Evolutionary conservation across 1,139 yeast species (phyloP).

Genomic region (Yamadazyma triangularis): DNA sequence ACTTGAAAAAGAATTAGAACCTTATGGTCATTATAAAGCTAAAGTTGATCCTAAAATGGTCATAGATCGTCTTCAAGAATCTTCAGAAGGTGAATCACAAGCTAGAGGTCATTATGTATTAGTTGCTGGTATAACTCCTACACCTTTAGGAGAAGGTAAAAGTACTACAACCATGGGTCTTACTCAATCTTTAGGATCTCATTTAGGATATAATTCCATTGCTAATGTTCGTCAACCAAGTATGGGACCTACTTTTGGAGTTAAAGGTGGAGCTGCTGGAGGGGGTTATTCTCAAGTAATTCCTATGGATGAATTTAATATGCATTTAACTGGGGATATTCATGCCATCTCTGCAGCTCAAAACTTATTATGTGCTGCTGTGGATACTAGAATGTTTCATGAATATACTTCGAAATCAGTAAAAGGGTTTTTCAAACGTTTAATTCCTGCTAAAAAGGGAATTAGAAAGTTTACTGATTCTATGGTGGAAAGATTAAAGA

Average conservation of each 20-base stretch:
- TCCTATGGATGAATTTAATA: slow-evolving; percentile 85
- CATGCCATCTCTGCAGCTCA: slow-evolving; percentile 81
- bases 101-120: slow-evolving; percentile 59
- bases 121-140: slow-evolving; percentile 81
- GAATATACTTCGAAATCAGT: slow-evolving; percentile 66
- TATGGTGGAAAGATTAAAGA: slow-evolving; percentile 59
- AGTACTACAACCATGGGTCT: slow-evolving; percentile 77
- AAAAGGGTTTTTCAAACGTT: slow-evolving; percentile 60
- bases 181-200: slow-evolving; percentile 78
- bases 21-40: slow-evolving; percentile 71
- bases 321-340: slow-evolving; percentile 82
- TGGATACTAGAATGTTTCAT: slow-evolving; percentile 81
- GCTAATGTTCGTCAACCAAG: slow-evolving; percentile 85
- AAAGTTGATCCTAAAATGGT: slow-evolving; percentile 58
- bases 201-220: slow-evolving; percentile 60
- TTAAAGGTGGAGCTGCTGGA: slow-evolving; percentile 88
- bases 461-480: slow-evolving; percentile 60
- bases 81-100: slow-evolving; percentile 41
- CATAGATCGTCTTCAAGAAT: slow-evolving; percentile 52
- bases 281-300: slow-evolving; percentile 84
- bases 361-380: slow-evolving; percentile 76
- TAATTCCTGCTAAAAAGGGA: slow-evolving; percentile 70
- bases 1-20: slow-evolving; percentile 59
- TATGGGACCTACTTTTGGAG: slow-evolving; percentile 87
- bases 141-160: slow-evolving; percentile 81